phyloP scores from a whole-genome alignment of 306 rosid genomes.

The Trifolium pratense region DNA sequence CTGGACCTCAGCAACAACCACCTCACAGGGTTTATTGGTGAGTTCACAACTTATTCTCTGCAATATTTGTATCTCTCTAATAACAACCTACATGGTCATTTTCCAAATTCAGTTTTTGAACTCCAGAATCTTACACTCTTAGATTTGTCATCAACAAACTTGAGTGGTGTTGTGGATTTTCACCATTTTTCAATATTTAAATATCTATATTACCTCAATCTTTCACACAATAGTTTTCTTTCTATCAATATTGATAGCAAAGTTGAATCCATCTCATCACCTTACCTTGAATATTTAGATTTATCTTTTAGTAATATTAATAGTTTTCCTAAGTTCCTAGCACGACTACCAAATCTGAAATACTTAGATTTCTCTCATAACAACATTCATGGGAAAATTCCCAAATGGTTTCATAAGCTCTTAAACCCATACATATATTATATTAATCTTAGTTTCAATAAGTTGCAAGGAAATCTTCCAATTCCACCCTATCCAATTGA shows the following conservation, averaged over 20 bases:
- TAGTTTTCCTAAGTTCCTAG: constrained; percentile 32
- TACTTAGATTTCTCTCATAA: constrained; percentile 24
- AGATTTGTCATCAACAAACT: neutral
- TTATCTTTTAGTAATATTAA: constrained; percentile 35
- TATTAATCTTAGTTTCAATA: constrained; percentile 2
- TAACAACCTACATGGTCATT: constrained; percentile 7
- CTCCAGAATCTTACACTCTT: neutral
- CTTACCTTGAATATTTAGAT: neutral
- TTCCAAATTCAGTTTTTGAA: constrained; percentile 31
- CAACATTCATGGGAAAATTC: constrained; percentile 31
- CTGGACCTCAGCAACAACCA: neutral
- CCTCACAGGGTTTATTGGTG: neutral
- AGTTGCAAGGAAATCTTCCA: constrained; percentile 11
- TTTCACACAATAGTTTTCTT: neutral
- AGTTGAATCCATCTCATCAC: neutral
- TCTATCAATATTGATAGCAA: no score
- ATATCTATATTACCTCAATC: fast-evolving
- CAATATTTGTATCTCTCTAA: neutral
- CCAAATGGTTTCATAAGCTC: constrained; percentile 30
- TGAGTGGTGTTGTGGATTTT: constrained; percentile 23
- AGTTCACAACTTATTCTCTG: constrained; percentile 9
- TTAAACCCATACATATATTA: neutral
- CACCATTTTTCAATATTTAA: constrained; percentile 3
- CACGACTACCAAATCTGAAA: neutral
- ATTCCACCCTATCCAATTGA: neutral